These are phyloP conservation scores for Phytophthora brassicae DNA, from an alignment of 352 stramenopile species.

Conservation along the genomic window DNA sequence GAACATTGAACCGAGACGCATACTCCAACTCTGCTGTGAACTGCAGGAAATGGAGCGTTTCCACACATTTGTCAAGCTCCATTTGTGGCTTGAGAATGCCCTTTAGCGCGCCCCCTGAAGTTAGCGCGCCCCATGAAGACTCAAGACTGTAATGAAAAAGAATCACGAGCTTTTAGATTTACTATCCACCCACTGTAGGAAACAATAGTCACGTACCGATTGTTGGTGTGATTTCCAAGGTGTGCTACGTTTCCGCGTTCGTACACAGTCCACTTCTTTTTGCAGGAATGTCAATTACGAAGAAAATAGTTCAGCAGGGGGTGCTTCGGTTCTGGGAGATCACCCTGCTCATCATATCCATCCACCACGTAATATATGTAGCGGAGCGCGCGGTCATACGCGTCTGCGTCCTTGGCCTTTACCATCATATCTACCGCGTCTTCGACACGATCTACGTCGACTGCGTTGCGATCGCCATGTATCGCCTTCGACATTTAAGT, in stretches of 20 bases:
- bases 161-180: not conserved
- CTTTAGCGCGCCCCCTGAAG: not conserved
- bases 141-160: not conserved
- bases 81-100: constrained; percentile 9
- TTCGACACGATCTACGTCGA: not conserved
- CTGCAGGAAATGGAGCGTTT: no score
- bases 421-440: no score
- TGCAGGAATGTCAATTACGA: no score
- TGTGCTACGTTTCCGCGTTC: no score
- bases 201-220: not conserved
- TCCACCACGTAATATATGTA: not conserved
- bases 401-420: no score
- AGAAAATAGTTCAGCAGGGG: no score
- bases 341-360: not conserved
- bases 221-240: no score
- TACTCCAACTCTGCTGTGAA: constrained; percentile 5
- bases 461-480: not conserved
- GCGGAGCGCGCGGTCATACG: not conserved
- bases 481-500: not conserved
- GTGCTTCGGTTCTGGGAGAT: not conserved
- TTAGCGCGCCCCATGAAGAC: constrained; percentile 5
- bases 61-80: constrained; percentile 5
- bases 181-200: not conserved
- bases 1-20: not conserved
- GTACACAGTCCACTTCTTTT: no score